phyloP scores from a whole-genome alignment of 169 alveolate species.

The Cryptosporidium parvum region DNA sequence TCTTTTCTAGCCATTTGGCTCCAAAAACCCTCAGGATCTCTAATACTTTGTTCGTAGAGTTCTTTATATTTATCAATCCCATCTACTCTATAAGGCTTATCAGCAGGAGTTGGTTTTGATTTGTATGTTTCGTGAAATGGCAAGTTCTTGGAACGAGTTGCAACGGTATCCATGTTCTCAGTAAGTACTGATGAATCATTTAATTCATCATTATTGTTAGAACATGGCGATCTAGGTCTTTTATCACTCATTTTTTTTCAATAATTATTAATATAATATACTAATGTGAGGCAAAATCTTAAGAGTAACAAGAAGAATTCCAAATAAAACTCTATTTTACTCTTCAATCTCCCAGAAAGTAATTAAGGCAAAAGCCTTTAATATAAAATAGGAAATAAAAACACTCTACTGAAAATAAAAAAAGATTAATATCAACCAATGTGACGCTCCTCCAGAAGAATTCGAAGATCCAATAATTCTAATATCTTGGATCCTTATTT shows the following conservation, averaged over 20 bases:
- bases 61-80: not conserved
- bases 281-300: not conserved
- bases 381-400: conserved; percentile 6
- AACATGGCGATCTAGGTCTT: not conserved
- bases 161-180: conserved; percentile 71
- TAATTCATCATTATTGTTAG: conserved; percentile 17
- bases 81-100: conserved; percentile 44
- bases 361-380: conserved; percentile 11
- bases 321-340: conserved; percentile 14
- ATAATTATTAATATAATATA: not conserved
- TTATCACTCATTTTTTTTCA: conserved; percentile 1
- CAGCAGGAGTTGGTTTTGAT: not conserved
- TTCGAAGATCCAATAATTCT: not conserved
- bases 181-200: conserved; percentile 42
- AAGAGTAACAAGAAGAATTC: conserved; percentile 2
- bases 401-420: conserved; percentile 4
- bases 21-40: conserved; percentile 70
- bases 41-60: conserved; percentile 34
- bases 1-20: conserved; percentile 60
- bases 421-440: not conserved
- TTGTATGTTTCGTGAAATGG: conserved; percentile 61
- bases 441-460: not conserved
- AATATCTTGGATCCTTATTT: conserved; percentile 5
- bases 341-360: not conserved
- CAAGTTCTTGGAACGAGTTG: conserved; percentile 17